phyloP scores from a whole-genome alignment of 257 asterid species.

The Solanum chaucha region DNA sequence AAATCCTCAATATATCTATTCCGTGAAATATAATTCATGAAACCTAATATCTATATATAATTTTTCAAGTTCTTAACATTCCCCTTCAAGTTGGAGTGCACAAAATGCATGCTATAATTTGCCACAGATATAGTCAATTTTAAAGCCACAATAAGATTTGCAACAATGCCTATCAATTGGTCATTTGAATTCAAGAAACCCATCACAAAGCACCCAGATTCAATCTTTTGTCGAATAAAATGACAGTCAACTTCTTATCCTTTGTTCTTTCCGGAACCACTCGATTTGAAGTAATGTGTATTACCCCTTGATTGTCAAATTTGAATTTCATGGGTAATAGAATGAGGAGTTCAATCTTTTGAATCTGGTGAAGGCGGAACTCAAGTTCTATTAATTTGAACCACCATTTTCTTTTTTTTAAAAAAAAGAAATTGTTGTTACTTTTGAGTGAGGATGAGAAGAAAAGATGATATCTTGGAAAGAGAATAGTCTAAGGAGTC shows the following conservation, averaged over 20 bases:
- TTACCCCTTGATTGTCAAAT: not conserved
- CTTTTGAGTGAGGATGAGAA: not conserved
- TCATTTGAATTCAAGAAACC: not conserved
- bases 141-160: not conserved
- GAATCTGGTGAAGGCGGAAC: not conserved
- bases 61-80: not conserved
- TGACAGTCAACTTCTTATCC: not conserved
- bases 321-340: not conserved
- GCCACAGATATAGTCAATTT: not conserved
- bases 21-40: not conserved
- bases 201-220: not conserved
- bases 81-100: not conserved
- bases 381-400: not conserved
- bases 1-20: not conserved
- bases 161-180: not conserved
- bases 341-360: not conserved
- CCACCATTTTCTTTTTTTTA: not conserved
- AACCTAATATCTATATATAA: not conserved
- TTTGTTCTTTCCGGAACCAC: not conserved
- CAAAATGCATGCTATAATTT: not conserved
- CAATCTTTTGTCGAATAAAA: not conserved
- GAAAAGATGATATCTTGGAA: not conserved
- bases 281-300: not conserved
- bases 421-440: not conserved
- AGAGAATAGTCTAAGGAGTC: not conserved